Evolutionary conservation across 2,329 filamentous ascomycete species (phyloP).

Genomic region (Hawksworthiomyces lignivorus): DNA sequence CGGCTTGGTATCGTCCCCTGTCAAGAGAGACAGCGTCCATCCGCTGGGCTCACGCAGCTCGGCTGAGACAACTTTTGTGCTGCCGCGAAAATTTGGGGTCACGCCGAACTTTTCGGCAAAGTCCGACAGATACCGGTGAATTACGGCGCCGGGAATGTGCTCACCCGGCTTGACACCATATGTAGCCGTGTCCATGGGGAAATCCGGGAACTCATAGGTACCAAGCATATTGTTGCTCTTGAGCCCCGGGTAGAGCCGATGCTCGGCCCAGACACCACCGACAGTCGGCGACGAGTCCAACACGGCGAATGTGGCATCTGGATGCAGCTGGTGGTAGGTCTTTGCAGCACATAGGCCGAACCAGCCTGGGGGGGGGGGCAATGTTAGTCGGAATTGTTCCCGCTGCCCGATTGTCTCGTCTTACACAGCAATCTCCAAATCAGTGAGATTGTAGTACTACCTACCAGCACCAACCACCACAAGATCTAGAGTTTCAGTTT

Average conservation of each 20-base stretch:
- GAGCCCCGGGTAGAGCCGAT: conserved; percentile 60
- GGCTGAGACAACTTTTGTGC: conserved; percentile 32
- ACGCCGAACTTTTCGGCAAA: conserved; percentile 38
- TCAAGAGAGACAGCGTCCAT: conserved; percentile 33
- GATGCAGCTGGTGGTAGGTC: conserved; percentile 52
- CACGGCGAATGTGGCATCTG: conserved; percentile 45
- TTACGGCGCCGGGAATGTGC: conserved; percentile 38
- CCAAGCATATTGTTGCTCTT: conserved; percentile 69
- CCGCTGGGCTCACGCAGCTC: conserved; percentile 33
- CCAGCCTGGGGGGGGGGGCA: conserved; percentile 16
- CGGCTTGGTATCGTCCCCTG: conserved; percentile 10
- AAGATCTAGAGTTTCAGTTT: conserved; percentile 37
- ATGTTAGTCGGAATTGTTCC: too few relatives aligned
- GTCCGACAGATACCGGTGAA: conserved; percentile 40
- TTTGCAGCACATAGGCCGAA: conserved; percentile 53
- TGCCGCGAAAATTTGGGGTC: conserved; percentile 30
- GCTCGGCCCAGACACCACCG: conserved; percentile 63
- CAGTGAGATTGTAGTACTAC: conserved; percentile 19
- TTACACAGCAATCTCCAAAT: background rate
- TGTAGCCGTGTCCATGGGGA: conserved; percentile 54
- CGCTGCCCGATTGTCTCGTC: too few relatives aligned
- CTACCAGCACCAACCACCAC: conserved; percentile 48
- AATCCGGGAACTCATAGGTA: conserved; percentile 66
- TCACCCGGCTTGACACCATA: conserved; percentile 39
- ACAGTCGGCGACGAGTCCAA: conserved; percentile 49